Conservation (phyloP, 1,284 basidiomycete species). For the Neotropicomus parvogracilis region DNA sequence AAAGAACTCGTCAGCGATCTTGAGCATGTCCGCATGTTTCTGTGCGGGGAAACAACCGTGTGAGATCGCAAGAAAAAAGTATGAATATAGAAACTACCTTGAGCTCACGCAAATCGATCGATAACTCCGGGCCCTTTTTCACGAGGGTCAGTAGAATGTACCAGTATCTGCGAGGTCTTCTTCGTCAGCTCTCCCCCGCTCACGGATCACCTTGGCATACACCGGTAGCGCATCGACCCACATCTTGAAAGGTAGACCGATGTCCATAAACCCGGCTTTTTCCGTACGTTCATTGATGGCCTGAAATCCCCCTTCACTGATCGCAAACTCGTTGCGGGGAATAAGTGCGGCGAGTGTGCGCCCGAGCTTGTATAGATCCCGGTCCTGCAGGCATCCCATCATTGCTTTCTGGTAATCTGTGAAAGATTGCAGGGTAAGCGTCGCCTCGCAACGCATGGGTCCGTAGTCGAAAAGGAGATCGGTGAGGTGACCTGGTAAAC, state of each 20-base stretch:
- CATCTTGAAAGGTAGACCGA: conserved; percentile 55
- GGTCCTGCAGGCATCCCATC: conserved; percentile 43
- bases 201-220: conserved; percentile 51
- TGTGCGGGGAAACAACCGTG: too few relatives aligned
- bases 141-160: conserved; percentile 51
- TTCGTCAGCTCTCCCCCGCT: conserved; percentile 36
- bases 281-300: conserved; percentile 42
- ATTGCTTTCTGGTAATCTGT: conserved; percentile 51
- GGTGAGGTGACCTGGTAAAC: conserved; percentile 46
- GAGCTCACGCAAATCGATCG: conserved; percentile 46
- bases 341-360: conserved; percentile 47
- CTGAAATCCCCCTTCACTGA: conserved; percentile 53
- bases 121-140: conserved; percentile 47
- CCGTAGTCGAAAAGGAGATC: conserved; percentile 51
- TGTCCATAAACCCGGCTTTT: conserved; percentile 34
- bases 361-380: conserved; percentile 50
- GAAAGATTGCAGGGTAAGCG: conserved; percentile 38
- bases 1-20: conserved; percentile 48
- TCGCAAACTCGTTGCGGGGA: conserved; percentile 54
- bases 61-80: too few relatives aligned
- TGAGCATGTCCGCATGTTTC: conserved; percentile 42
- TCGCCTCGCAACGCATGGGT: conserved; percentile 42
- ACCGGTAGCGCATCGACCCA: conserved; percentile 55
- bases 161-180: conserved; percentile 57
- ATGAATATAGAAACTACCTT: too few relatives aligned